Conservation (phyloP, 1,284 basidiomycete species). For the Leccinum subrobustum region DNA sequence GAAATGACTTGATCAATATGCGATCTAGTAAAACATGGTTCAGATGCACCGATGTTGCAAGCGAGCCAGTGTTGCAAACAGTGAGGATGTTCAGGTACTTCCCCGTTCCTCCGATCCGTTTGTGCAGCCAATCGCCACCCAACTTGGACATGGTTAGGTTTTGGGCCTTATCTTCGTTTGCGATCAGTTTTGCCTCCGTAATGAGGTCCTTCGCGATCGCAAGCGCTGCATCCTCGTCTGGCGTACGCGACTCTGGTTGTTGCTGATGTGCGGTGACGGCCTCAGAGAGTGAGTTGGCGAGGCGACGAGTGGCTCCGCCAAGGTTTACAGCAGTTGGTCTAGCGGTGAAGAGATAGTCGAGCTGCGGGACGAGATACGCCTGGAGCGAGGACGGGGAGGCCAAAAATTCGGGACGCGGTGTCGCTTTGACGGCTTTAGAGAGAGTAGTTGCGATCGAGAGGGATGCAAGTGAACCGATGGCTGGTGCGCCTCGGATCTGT, state of each 20-base stretch:
- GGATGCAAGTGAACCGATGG: slow-evolving; percentile 89
- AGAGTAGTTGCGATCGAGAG: slow-evolving; percentile 73
- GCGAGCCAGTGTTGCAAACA: slow-evolving; percentile 93
- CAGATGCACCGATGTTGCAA: slow-evolving; percentile 77
- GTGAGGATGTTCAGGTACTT: slow-evolving; percentile 77
- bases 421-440: slow-evolving; percentile 42
- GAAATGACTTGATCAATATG: slow-evolving; percentile 8
- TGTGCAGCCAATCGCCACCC: slow-evolving; percentile 83
- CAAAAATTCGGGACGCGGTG: slow-evolving; percentile 50
- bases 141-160: slow-evolving; percentile 80
- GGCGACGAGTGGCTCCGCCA: slow-evolving; percentile 74
- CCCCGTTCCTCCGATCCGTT: slow-evolving; percentile 40
- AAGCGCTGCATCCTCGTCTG: slow-evolving; percentile 39
- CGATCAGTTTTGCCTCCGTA: slow-evolving; percentile 62
- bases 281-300: slow-evolving; percentile 47
- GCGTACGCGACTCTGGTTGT: slow-evolving; percentile 7
- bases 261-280: slow-evolving; percentile 17
- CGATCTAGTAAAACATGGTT: background rate
- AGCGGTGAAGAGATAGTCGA: slow-evolving; percentile 77
- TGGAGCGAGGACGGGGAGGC: slow-evolving; percentile 48
- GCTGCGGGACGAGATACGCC: slow-evolving; percentile 52
- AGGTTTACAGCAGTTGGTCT: slow-evolving; percentile 96
- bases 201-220: slow-evolving; percentile 60
- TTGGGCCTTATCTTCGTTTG: slow-evolving; percentile 81
- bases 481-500: slow-evolving; percentile 88